Conservation (phyloP, 1,284 basidiomycete genomes). For the Malassezia restricta region DNA sequence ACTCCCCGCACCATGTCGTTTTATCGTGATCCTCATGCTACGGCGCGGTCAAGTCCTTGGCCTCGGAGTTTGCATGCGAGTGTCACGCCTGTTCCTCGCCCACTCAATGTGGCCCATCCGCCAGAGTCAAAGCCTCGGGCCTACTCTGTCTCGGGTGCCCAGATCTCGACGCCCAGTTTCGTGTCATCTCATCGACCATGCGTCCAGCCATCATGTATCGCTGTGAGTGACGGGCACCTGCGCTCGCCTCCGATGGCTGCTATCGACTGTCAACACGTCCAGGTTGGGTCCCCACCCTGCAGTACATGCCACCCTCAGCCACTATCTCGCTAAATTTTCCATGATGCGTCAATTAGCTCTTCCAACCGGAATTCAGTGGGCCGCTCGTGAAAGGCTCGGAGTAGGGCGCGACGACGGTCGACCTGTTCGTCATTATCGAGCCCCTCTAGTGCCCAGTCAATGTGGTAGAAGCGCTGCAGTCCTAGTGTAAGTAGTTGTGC, state of each 20-base stretch:
- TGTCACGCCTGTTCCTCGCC: not conserved
- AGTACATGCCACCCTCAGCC: not conserved
- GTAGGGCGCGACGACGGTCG: slow-evolving; percentile 21
- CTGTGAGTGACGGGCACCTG: not conserved
- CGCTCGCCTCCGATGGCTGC: not conserved
- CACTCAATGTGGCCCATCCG: not conserved
- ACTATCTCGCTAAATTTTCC: slow-evolving; percentile 10
- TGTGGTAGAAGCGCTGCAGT: slow-evolving; percentile 41
- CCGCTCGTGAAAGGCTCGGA: slow-evolving; percentile 30
- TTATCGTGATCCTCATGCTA: not conserved
- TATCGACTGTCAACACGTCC: not conserved
- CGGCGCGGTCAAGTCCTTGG: not conserved
- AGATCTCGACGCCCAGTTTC: too few species aligned
- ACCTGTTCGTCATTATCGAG: slow-evolving; percentile 9
- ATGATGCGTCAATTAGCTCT: slow-evolving; percentile 27
- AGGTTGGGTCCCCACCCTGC: not conserved
- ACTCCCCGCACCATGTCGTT: not conserved
- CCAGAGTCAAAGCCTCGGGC: too few species aligned
- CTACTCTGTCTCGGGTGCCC: too few species aligned
- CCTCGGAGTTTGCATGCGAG: not conserved
- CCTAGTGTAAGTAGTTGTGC: slow-evolving; percentile 36
- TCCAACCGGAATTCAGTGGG: slow-evolving; percentile 31
- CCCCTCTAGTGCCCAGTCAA: slow-evolving; percentile 2
- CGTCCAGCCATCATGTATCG: not conserved
- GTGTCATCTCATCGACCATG: not conserved